phyloP scores from a whole-genome alignment of 768 basidiomycete genomes.

The Collybia nuda region DNA sequence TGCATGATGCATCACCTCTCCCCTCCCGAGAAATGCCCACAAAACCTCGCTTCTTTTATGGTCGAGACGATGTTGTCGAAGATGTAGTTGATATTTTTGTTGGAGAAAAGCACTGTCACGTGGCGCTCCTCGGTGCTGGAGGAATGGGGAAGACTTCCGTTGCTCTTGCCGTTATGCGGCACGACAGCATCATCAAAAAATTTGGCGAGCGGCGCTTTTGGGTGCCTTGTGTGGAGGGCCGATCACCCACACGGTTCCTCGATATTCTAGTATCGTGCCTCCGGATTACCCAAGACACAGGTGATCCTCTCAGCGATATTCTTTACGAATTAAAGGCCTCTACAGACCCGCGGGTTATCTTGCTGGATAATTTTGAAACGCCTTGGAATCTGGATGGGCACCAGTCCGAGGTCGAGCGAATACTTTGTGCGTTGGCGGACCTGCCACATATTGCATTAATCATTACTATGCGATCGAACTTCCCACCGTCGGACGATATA shows the following conservation, averaged over 20 bases:
- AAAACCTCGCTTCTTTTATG: conserved; percentile 17
- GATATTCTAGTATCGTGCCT: conserved; percentile 9
- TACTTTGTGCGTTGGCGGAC: conserved; percentile 12
- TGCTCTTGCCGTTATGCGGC: conserved; percentile 31
- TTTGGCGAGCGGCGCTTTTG: conserved; percentile 26
- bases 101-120: conserved; percentile 5
- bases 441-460: conserved; percentile 25
- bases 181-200: conserved; percentile 14
- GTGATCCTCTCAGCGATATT: conserved; percentile 17
- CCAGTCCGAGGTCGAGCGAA: conserved; percentile 22
- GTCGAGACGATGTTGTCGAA: conserved; percentile 15
- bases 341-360: conserved; percentile 24
- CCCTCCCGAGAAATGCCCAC: neutral
- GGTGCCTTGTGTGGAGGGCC: conserved; percentile 31
- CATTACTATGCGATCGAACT: conserved; percentile 32
- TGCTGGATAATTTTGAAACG: conserved; percentile 42
- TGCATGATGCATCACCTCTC: too few relatives aligned
- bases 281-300: conserved; percentile 20
- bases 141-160: conserved; percentile 40
- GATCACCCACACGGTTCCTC: conserved; percentile 9
- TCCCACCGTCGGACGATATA: conserved; percentile 24
- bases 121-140: conserved; percentile 27
- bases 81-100: conserved; percentile 12
- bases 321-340: conserved; percentile 16
- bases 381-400: conserved; percentile 26